These are phyloP conservation scores for Phytophthora agathidicida DNA, from an alignment of 352 stramenopile genomes.

Conservation along the genomic window DNA sequence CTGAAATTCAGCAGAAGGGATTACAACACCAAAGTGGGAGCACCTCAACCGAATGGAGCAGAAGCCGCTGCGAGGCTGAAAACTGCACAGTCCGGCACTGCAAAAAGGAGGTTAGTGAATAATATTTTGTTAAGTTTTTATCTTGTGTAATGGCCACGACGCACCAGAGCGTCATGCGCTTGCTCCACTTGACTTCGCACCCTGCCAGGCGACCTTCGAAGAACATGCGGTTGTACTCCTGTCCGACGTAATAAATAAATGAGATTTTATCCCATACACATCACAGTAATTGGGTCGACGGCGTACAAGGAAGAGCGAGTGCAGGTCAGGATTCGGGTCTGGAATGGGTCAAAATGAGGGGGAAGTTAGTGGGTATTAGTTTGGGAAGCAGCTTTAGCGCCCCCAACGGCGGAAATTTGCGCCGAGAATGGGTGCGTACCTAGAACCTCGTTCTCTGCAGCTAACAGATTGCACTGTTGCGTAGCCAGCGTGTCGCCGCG, in stretches of 20 bases:
- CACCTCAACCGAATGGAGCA: slow-evolving; percentile 88
- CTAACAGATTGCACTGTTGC: slow-evolving; percentile 55
- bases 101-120: background rate
- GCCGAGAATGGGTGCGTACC: slow-evolving; percentile 20
- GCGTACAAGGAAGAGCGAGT: slow-evolving; percentile 70
- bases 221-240: slow-evolving; percentile 88
- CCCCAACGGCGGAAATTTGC: background rate
- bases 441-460: slow-evolving; percentile 75
- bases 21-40: background rate
- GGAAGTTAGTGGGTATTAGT: slow-evolving; percentile 2
- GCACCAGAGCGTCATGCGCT: slow-evolving; percentile 89
- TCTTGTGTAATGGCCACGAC: too few species aligned
- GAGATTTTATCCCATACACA: background rate
- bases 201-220: slow-evolving; percentile 77
- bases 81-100: slow-evolving; percentile 84
- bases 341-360: slow-evolving; percentile 2
- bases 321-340: slow-evolving; percentile 87
- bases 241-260: slow-evolving; percentile 3
- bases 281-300: background rate
- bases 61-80: slow-evolving; percentile 72
- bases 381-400: background rate
- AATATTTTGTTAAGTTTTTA: background rate
- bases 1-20: background rate
- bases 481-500: slow-evolving; percentile 13
- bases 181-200: slow-evolving; percentile 91